Evolutionary conservation across 192 early-diverging fungal species (phyloP), one percentile per base, ranked within the genome.

Genomic region (Rhizophagus prolifer): DNA sequence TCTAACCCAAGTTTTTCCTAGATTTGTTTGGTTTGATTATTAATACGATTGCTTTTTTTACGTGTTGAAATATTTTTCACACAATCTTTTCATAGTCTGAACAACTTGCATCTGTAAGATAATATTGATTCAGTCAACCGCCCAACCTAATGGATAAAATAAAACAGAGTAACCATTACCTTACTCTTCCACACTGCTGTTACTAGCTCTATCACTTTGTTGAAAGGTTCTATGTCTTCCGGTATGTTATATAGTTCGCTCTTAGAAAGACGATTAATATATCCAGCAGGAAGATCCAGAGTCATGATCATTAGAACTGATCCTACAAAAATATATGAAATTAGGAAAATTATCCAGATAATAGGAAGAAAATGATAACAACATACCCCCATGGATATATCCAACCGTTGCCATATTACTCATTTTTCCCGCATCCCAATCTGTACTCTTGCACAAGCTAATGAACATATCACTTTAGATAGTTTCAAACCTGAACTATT

Each of bases 281-380:
- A 74, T 28, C 72, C 58, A 41, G 72, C 72, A 21, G 72, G 58
- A 10, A 74, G 2, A 44, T 62, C 72, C 21, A 74, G 19, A 3
- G 36, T 61, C 13, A 73, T 73, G 10, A 73, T 73, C 58, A 73
- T 73, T 73, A 73, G 60, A 73, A 62, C 58, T n/a, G 41, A 36
- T 41, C 72, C 59, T 62, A 13, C 10, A 31, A 74, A 74, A 46
- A 59, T 58, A 70, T 58, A 26, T 14, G 50, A 54, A 70, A 31
- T 31, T 25, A 26, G 5, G 12, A 28, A 30, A 54, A 58, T 4
- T 12, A 10, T 31, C 46, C 9, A 14, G 34, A 2, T 31, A 30
- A 61, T 14, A 61, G 1, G 72, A 61, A 36, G 21, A 34, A 59
- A 72, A 36, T 72, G 16, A 31, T 58, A 16, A 58, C 59, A 72